These are phyloP conservation scores for Phytophthora aleatoria DNA, from an alignment of 352 stramenopile genomes.

Conservation along the genomic window DNA sequence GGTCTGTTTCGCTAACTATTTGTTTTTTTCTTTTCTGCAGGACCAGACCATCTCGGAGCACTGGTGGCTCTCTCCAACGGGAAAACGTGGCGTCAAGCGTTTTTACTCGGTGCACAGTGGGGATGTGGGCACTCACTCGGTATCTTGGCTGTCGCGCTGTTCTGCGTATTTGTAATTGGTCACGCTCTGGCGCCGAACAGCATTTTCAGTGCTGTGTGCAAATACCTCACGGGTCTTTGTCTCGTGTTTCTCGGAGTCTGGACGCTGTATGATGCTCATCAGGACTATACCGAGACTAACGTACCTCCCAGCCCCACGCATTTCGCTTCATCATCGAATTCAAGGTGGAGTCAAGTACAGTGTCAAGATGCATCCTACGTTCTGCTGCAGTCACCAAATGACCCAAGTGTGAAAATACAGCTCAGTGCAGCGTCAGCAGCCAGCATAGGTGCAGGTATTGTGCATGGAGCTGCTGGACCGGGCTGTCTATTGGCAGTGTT, in stretches of 20 bases:
- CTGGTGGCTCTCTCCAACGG: conserved; percentile 84
- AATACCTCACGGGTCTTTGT: conserved; percentile 67
- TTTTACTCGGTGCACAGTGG: conserved; percentile 87
- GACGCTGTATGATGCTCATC: conserved; percentile 47
- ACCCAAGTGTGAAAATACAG: conserved; percentile 8
- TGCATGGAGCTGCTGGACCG: conserved; percentile 88
- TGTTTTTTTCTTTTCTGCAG: conserved; percentile 23
- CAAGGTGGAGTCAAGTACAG: conserved; percentile 52
- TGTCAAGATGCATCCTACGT: conserved; percentile 65
- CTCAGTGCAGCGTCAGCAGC: conserved; percentile 19
- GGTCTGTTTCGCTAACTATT: not conserved
- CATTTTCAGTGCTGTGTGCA: conserved; percentile 45
- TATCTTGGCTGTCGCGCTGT: conserved; percentile 67
- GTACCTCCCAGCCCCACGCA: conserved; percentile 19
- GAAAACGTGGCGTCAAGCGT: conserved; percentile 60
- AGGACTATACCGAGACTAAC: conserved; percentile 32
- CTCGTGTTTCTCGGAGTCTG: conserved; percentile 67
- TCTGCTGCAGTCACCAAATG: conserved; percentile 44
- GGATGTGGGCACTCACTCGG: conserved; percentile 87
- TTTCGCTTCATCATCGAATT: conserved; percentile 26
- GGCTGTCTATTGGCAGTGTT: conserved; percentile 84
- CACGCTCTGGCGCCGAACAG: conserved; percentile 34
- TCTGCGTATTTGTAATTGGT: conserved; percentile 55
- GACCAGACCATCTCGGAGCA: conserved; percentile 89
- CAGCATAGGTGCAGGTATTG: conserved; percentile 69